Evolutionary conservation across 176 grass and related monocot species (phyloP).

Genomic region (Paspalum vaginatum): DNA sequence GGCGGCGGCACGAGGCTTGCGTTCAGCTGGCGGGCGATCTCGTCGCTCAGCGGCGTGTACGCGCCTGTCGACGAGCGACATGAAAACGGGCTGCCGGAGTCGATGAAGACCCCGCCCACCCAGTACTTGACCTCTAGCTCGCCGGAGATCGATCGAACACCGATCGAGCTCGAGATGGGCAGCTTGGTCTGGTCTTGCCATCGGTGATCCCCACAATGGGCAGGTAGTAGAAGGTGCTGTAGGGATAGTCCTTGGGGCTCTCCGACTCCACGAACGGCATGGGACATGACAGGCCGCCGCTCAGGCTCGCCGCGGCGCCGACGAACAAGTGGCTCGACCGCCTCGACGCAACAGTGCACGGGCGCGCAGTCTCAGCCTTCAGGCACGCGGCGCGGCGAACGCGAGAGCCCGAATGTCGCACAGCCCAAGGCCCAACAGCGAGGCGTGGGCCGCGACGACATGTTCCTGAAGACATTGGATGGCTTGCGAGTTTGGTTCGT

Average conservation of each 20-base stretch:
- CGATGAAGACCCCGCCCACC: conserved; percentile 26
- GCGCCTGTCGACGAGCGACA: not conserved
- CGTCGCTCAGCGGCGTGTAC: not conserved
- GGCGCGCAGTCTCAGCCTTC: too few relatives aligned
- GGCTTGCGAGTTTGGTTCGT: too few relatives aligned
- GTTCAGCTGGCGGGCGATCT: conserved; percentile 10
- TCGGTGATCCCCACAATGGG: conserved; percentile 26
- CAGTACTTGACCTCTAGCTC: not conserved
- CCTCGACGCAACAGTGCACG: too few relatives aligned
- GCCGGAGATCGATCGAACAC: conserved; percentile 8
- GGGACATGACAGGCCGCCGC: not conserved
- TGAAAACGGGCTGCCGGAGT: conserved; percentile 25
- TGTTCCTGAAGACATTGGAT: too few relatives aligned
- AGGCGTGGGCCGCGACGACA: too few relatives aligned
- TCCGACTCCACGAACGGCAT: conserved; percentile 30
- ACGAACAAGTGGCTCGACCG: conserved; percentile 42
- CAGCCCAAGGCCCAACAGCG: too few relatives aligned
- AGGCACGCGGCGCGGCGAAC: too few relatives aligned
- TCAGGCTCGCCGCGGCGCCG: conserved; percentile 14
- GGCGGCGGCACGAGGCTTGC: conserved; percentile 15
- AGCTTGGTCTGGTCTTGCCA: conserved; percentile 18
- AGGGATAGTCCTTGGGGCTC: conserved; percentile 2
- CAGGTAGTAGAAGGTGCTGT: conserved; percentile 30
- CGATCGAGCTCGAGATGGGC: conserved; percentile 1
- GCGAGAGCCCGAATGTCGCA: too few relatives aligned